Percentiles rank a stretch among this genome's conserved stretches.
Evolutionary conservation across 768 basidiomycete species (phyloP).

Genomic region (Tremella yokohamensis): DNA sequence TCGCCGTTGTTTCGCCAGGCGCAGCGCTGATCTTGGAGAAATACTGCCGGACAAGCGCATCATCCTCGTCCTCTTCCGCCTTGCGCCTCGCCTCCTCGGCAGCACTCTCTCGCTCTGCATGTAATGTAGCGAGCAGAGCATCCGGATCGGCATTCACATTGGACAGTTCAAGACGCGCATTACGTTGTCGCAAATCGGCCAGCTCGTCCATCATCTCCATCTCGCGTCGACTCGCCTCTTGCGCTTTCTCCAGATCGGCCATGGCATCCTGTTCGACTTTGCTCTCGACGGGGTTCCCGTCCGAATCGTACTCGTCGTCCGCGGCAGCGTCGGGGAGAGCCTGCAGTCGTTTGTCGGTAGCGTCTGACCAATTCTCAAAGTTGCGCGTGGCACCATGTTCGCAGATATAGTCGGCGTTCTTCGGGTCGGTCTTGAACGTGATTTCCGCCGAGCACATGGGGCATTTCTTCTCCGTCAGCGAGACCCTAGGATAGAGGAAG

Average conservation of each 20-base stretch:
- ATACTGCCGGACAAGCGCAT: slow-evolving; percentile 76
- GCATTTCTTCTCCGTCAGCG: slow-evolving; percentile 56
- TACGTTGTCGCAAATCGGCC: slow-evolving; percentile 67
- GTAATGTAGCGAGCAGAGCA: slow-evolving; percentile 53
- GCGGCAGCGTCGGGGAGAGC: slow-evolving; percentile 49
- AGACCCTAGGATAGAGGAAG: background rate
- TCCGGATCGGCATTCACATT: slow-evolving; percentile 65
- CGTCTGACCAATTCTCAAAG: slow-evolving; percentile 95
- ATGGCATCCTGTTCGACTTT: slow-evolving; percentile 85
- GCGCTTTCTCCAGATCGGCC: slow-evolving; percentile 91
- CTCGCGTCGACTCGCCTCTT: slow-evolving; percentile 86
- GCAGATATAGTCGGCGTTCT: slow-evolving; percentile 58
- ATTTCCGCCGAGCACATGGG: slow-evolving; percentile 96
- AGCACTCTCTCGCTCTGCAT: slow-evolving; percentile 59
- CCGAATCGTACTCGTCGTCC: slow-evolving; percentile 49
- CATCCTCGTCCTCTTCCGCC: slow-evolving; percentile 83
- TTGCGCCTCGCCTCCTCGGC: slow-evolving; percentile 65
- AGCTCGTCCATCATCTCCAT: slow-evolving; percentile 98
- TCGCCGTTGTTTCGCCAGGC: slow-evolving; percentile 12
- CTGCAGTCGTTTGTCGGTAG: slow-evolving; percentile 49
- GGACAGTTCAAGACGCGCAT: slow-evolving; percentile 70
- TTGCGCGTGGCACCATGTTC: slow-evolving; percentile 97
- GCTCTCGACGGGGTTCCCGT: slow-evolving; percentile 55
- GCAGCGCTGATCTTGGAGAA: slow-evolving; percentile 66
- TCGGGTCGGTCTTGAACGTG: slow-evolving; percentile 99